These are phyloP conservation scores for Entomortierella beljakovae DNA, from an alignment of 192 early-diverging fungal species.

Conservation along the genomic window DNA sequence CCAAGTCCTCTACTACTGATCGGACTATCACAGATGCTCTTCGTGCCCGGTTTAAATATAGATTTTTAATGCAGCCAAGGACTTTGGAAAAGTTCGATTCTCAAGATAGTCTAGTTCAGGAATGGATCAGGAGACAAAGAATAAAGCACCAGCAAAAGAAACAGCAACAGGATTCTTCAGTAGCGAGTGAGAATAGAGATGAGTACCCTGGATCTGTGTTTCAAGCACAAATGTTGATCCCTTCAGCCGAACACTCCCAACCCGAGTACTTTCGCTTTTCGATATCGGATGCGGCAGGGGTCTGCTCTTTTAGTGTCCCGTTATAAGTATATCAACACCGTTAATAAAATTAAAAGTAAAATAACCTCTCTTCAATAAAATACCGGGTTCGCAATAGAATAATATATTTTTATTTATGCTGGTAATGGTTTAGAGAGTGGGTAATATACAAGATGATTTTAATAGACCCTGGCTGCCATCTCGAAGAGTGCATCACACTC, in stretches of 20 bases:
- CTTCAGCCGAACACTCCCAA: background rate
- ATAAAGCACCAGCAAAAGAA: slow-evolving; percentile 3
- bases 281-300: slow-evolving; percentile 18
- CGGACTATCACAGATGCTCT: slow-evolving; percentile 29
- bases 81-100: slow-evolving; percentile 11
- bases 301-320: slow-evolving; percentile 19
- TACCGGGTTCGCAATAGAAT: too few relatives aligned
- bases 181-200: background rate
- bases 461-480: slow-evolving; percentile 56
- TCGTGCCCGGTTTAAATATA: slow-evolving; percentile 23
- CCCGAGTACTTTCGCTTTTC: slow-evolving; percentile 38
- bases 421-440: background rate
- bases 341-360: background rate
- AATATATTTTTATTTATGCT: background rate
- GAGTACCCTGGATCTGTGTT: slow-evolving; percentile 17
- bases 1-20: background rate
- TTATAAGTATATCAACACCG: background rate
- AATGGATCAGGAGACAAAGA: slow-evolving; percentile 15
- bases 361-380: too few relatives aligned
- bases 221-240: slow-evolving; percentile 42
- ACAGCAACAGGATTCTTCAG: background rate
- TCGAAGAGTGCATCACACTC: slow-evolving; percentile 78
- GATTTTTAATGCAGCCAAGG: slow-evolving; percentile 41
- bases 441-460: background rate
- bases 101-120: slow-evolving; percentile 8